phyloP scores from a whole-genome alignment of 2,329 filamentous ascomycete genomes.

The Aspergillus sp. region DNA sequence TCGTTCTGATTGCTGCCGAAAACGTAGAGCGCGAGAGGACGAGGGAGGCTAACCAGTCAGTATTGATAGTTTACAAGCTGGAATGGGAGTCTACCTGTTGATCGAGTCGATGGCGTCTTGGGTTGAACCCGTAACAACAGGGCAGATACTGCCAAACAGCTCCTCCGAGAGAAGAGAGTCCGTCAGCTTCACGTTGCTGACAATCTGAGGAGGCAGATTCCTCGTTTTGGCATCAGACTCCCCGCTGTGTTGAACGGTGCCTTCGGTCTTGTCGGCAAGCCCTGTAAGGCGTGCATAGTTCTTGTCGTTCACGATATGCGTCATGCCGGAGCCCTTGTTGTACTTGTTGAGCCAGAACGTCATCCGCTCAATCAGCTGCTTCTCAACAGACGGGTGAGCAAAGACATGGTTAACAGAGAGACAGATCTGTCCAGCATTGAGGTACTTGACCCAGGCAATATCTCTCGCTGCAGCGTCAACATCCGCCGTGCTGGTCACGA shows the following conservation, averaged over 20 bases:
- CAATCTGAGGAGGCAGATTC: slow-evolving; percentile 41
- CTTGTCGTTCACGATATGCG: slow-evolving; percentile 44
- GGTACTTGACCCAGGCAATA: slow-evolving; percentile 45
- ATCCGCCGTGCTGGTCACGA: slow-evolving; percentile 44
- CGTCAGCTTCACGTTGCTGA: slow-evolving; percentile 34
- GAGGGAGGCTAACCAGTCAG: slow-evolving; percentile 30
- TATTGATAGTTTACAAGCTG: neutral
- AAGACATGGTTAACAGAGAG: slow-evolving; percentile 45
- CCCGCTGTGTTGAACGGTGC: slow-evolving; percentile 40
- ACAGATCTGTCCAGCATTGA: slow-evolving; percentile 42
- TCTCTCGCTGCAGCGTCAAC: slow-evolving; percentile 45
- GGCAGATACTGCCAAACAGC: slow-evolving; percentile 48
- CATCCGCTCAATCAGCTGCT: slow-evolving; percentile 38
- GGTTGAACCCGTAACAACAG: slow-evolving; percentile 34
- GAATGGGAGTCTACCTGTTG: neutral
- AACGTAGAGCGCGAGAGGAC: slow-evolving; percentile 44
- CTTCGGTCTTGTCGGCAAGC: slow-evolving; percentile 38
- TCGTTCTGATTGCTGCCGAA: slow-evolving; percentile 40
- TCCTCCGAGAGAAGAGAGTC: slow-evolving; percentile 48
- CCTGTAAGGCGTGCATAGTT: slow-evolving; percentile 44
- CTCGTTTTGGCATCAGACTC: slow-evolving; percentile 27
- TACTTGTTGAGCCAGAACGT: slow-evolving; percentile 33
- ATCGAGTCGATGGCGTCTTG: slow-evolving; percentile 6
- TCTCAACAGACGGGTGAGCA: slow-evolving; percentile 41
- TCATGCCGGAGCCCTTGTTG: slow-evolving; percentile 17